Conservation (phyloP, 2,329 filamentous ascomycete species). For the Xylariaceae sp. region DNA sequence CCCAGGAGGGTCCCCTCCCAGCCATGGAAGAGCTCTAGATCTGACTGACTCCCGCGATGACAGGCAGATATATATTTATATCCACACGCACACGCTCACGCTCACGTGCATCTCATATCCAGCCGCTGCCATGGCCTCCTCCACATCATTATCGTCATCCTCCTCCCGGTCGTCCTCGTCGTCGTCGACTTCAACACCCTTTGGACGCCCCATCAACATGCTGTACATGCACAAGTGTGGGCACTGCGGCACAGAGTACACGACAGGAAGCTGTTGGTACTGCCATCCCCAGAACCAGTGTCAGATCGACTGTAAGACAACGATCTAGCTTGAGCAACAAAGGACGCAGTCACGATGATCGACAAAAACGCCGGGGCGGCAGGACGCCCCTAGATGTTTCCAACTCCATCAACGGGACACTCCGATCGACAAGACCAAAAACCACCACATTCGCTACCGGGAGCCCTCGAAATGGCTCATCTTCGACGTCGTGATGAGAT, state of each 20-base stretch:
- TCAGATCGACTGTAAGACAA: conserved; percentile 7
- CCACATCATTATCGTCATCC: conserved; percentile 4
- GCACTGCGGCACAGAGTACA: conserved; percentile 35
- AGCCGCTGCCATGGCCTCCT: conserved; percentile 12
- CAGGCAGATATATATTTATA: conserved; percentile 4
- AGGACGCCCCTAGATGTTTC: conserved; percentile 12
- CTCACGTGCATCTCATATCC: no score
- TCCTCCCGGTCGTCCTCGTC: neutral
- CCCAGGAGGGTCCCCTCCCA: neutral
- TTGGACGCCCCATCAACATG: conserved; percentile 20
- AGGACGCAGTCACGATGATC: conserved; percentile 12
- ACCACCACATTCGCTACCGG: conserved; percentile 6
- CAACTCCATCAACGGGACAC: conserved; percentile 7
- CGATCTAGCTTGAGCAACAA: conserved; percentile 11
- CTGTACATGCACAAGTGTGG: conserved; percentile 33
- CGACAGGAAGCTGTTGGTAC: conserved; percentile 35
- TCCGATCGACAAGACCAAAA: neutral
- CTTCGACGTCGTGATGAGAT: conserved; percentile 10
- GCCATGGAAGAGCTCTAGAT: conserved; percentile 14
- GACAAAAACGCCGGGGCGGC: conserved; percentile 3
- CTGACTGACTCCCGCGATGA: conserved; percentile 10
- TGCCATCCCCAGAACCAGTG: conserved; percentile 33
- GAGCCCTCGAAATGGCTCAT: conserved; percentile 1
- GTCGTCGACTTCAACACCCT: conserved; percentile 9
- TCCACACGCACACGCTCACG: conserved; percentile 1